Conservation (phyloP, 768 basidiomycete species). For the Lepiota subincarnata region DNA sequence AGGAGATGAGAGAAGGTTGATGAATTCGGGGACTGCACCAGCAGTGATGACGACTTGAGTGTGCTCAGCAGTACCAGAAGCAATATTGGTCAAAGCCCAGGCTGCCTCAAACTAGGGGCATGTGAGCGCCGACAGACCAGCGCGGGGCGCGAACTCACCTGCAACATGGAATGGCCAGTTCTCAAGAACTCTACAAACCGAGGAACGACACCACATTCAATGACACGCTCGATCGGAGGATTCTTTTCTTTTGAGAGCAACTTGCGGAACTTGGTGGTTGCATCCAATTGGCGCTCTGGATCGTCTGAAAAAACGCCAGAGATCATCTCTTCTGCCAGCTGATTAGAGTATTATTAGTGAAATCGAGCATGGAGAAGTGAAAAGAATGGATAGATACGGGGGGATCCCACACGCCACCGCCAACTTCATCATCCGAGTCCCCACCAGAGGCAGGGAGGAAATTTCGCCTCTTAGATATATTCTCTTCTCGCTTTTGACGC, state of each 20-base stretch:
- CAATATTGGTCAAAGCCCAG: slow-evolving; percentile 97
- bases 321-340: slow-evolving; percentile 93
- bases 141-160: slow-evolving; percentile 41
- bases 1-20: slow-evolving; percentile 90
- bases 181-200: slow-evolving; percentile 95
- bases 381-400: slow-evolving; percentile 47
- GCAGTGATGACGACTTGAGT: slow-evolving; percentile 97
- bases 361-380: slow-evolving; percentile 11
- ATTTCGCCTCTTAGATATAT: slow-evolving; percentile 96
- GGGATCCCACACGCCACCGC: slow-evolving; percentile 68
- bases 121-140: slow-evolving; percentile 5
- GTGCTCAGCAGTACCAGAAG: slow-evolving; percentile 96
- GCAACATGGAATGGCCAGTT: slow-evolving; percentile 77
- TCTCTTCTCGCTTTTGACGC: slow-evolving; percentile 97
- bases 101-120: slow-evolving; percentile 84
- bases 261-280: slow-evolving; percentile 98
- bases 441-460: slow-evolving; percentile 68
- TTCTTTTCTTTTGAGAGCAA: slow-evolving; percentile 99
- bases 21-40: slow-evolving; percentile 94
- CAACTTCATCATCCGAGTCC: slow-evolving; percentile 92
- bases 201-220: slow-evolving; percentile 94
- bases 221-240: slow-evolving; percentile 97
- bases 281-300: slow-evolving; percentile 88
- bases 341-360: slow-evolving; percentile 16
- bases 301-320: slow-evolving; percentile 89